Percentiles rank a stretch among this genome's conserved stretches.
phyloP scores from a whole-genome alignment of 768 basidiomycete species.

The Cyclocybe cylindracea region DNA sequence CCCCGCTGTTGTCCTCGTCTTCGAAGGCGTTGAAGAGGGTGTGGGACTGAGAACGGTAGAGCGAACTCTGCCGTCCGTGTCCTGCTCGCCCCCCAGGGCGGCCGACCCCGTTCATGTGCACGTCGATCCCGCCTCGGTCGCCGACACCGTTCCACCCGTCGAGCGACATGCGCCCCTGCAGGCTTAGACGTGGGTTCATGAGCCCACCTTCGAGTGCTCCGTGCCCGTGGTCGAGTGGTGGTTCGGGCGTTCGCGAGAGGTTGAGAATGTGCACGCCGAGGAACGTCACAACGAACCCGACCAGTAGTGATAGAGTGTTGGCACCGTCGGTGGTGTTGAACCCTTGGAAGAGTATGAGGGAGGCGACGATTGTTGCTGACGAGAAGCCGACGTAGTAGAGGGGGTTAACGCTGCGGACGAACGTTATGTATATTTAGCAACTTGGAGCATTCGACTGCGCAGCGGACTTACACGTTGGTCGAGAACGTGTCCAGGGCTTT shows the following conservation, averaged over 20 bases:
- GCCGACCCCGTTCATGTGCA: constrained; percentile 19
- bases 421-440: constrained; percentile 1
- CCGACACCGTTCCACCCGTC: constrained; percentile 67
- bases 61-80: constrained; percentile 66
- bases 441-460: neutral
- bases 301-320: constrained; percentile 84
- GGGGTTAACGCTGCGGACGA: constrained; percentile 77
- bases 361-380: constrained; percentile 89
- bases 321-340: constrained; percentile 86
- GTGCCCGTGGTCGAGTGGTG: constrained; percentile 37
- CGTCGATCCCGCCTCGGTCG: constrained; percentile 27
- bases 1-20: constrained; percentile 37
- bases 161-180: constrained; percentile 78
- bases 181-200: constrained; percentile 77
- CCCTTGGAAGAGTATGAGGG: constrained; percentile 95
- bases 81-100: constrained; percentile 16
- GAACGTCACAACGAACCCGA: constrained; percentile 92
- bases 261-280: constrained; percentile 96
- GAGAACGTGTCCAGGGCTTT: constrained; percentile 97
- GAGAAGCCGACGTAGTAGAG: constrained; percentile 99
- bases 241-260: constrained; percentile 63
- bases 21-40: constrained; percentile 81
- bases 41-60: constrained; percentile 64
- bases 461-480: constrained; percentile 84
- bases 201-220: constrained; percentile 62